These are phyloP conservation scores for Phoma herbarum DNA, from an alignment of 2,329 filamentous ascomycete species.

Conservation along the genomic window DNA sequence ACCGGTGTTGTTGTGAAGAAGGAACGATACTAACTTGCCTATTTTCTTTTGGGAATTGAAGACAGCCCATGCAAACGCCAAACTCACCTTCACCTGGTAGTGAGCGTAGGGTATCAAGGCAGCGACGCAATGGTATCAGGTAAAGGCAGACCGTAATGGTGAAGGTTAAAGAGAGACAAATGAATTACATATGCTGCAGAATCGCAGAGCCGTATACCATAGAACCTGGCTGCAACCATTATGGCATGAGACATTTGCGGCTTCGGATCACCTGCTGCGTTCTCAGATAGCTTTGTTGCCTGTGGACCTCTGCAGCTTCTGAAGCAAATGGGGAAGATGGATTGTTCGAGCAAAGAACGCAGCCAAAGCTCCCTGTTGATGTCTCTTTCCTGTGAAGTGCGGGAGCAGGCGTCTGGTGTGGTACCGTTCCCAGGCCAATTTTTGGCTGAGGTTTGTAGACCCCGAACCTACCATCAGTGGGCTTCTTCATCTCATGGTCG, in stretches of 20 bases:
- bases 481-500: not conserved
- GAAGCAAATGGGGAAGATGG: not conserved
- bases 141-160: not conserved
- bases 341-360: too few relatives aligned
- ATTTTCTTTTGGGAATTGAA: not conserved
- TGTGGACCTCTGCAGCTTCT: not conserved
- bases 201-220: not conserved
- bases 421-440: too few relatives aligned
- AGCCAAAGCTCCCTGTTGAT: too few relatives aligned
- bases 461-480: not conserved
- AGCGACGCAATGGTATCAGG: not conserved
- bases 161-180: not conserved
- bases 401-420: not conserved
- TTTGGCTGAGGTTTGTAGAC: too few relatives aligned
- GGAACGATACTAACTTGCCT: not conserved
- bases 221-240: not conserved
- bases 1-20: not conserved
- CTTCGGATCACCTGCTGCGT: not conserved
- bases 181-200: not conserved
- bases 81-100: not conserved
- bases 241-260: too few relatives aligned
- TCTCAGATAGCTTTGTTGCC: not conserved
- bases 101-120: not conserved
- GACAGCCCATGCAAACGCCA: not conserved
- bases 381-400: not conserved